phyloP scores from a whole-genome alignment of 352 stramenopile species.

The Globisporangium emineosum region DNA sequence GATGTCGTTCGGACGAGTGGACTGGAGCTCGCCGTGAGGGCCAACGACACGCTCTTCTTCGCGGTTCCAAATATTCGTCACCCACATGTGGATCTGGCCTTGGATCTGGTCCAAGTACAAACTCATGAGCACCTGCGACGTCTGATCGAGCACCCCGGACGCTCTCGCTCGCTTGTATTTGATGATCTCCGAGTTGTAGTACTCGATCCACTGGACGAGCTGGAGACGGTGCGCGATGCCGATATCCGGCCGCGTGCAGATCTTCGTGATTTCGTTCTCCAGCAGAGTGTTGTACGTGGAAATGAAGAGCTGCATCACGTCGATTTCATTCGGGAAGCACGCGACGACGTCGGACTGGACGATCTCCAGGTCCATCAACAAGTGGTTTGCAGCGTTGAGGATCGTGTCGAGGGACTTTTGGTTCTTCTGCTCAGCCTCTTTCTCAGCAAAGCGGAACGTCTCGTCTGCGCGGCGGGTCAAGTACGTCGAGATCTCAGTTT shows the following conservation, averaged over 20 bases:
- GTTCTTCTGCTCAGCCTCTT: slow-evolving; percentile 41
- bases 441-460: slow-evolving; percentile 61
- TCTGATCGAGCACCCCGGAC: slow-evolving; percentile 64
- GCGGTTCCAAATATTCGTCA: slow-evolving; percentile 84
- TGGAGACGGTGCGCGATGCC: slow-evolving; percentile 74
- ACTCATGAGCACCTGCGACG: slow-evolving; percentile 69
- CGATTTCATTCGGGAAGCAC: slow-evolving; percentile 76
- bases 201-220: slow-evolving; percentile 86
- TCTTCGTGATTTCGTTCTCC: slow-evolving; percentile 60
- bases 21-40: slow-evolving; percentile 60
- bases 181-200: slow-evolving; percentile 85
- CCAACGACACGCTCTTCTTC: slow-evolving; percentile 68
- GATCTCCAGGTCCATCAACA: slow-evolving; percentile 78
- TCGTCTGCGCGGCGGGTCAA: slow-evolving; percentile 51
- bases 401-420: slow-evolving; percentile 59
- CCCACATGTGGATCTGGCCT: slow-evolving; percentile 76
- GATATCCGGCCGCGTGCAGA: slow-evolving; percentile 57
- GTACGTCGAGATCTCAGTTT: slow-evolving; percentile 54
- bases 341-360: slow-evolving; percentile 67
- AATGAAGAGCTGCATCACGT: slow-evolving; percentile 76
- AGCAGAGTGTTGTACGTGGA: slow-evolving; percentile 74
- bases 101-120: slow-evolving; percentile 76
- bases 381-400: slow-evolving; percentile 62
- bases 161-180: slow-evolving; percentile 77
- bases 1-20: slow-evolving; percentile 81